Conservation (phyloP, 352 stramenopile species). For the Phytophthora kernoviae region DNA sequence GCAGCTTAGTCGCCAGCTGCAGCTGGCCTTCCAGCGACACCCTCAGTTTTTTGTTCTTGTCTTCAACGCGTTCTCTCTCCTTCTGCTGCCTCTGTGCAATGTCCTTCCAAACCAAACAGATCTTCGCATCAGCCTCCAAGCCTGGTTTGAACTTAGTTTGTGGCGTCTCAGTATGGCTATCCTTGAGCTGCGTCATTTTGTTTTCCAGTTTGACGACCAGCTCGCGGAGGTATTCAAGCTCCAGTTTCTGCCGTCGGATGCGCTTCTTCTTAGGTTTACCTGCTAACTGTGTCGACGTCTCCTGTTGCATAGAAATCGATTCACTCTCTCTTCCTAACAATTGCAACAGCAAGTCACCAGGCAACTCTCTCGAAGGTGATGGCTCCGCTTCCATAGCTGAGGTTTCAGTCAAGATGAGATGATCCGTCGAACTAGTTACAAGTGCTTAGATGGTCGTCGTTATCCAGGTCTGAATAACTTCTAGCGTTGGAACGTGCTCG, state of each 20-base stretch:
- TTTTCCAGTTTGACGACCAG: slow-evolving; percentile 35
- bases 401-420: too few relatives aligned
- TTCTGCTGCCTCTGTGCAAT: slow-evolving; percentile 35
- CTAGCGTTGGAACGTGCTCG: too few relatives aligned
- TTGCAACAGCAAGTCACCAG: too few relatives aligned
- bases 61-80: slow-evolving; percentile 27
- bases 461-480: too few relatives aligned
- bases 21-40: slow-evolving; percentile 38
- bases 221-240: slow-evolving; percentile 41
- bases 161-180: background rate
- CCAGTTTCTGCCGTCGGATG: slow-evolving; percentile 37
- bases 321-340: too few relatives aligned
- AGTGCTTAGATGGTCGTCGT: too few relatives aligned
- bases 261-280: slow-evolving; percentile 42
- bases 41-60: slow-evolving; percentile 41
- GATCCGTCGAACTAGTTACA: too few relatives aligned
- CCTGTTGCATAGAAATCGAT: too few relatives aligned
- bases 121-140: background rate
- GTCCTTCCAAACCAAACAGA: slow-evolving; percentile 28
- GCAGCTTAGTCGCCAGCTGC: slow-evolving; percentile 36
- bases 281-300: background rate
- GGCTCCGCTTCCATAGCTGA: too few relatives aligned
- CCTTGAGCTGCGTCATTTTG: slow-evolving; percentile 24
- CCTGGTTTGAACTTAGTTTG: background rate
- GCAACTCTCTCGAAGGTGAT: too few relatives aligned